Percentiles rank a stretch among this genome's conserved stretches.
Conservation (phyloP, 495 filamentous ascomycete genomes). For the Hapsidospora chrysogenum region DNA sequence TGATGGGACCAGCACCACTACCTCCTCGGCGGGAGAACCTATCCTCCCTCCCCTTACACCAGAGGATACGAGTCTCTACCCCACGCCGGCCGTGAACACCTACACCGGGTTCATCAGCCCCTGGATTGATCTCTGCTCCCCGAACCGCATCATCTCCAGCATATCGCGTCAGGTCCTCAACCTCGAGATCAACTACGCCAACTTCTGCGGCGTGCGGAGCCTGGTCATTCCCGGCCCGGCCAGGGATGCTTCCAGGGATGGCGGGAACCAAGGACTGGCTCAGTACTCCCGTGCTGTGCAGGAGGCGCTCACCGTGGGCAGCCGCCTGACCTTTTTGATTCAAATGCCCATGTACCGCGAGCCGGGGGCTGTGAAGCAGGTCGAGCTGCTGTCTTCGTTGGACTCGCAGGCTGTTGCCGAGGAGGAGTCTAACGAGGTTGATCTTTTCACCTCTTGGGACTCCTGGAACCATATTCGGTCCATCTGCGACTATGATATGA, state of each 20-base stretch:
- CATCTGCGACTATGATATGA: conserved; percentile 67
- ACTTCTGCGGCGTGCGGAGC: conserved; percentile 78
- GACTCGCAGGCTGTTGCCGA: conserved; percentile 11
- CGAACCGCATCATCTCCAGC: conserved; percentile 63
- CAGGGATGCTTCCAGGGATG: conserved; percentile 20
- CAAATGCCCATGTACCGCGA: conserved; percentile 63
- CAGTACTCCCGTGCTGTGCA: conserved; percentile 78
- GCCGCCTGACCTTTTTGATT: conserved; percentile 65
- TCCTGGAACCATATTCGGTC: conserved; percentile 80
- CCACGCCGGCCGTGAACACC: conserved; percentile 52
- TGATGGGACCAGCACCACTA: conserved; percentile 7
- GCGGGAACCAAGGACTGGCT: conserved; percentile 23
- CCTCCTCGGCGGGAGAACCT: conserved; percentile 23
- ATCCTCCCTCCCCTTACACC: conserved; percentile 54
- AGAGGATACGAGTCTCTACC: conserved; percentile 57
- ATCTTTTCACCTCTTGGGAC: conserved; percentile 73
- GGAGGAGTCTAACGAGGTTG: conserved; percentile 20
- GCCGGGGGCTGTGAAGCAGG: conserved; percentile 21
- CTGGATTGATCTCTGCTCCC: conserved; percentile 82
- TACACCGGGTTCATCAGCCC: conserved; percentile 58
- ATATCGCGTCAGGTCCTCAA: conserved; percentile 79
- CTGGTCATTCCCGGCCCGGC: conserved; percentile 66
- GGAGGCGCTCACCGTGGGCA: conserved; percentile 54
- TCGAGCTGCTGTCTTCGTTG: conserved; percentile 16
- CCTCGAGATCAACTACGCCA: conserved; percentile 82